Base-by-base conservation (phyloP, 2,329 filamentous ascomycete species). In the Microcera coccophila region DNA sequence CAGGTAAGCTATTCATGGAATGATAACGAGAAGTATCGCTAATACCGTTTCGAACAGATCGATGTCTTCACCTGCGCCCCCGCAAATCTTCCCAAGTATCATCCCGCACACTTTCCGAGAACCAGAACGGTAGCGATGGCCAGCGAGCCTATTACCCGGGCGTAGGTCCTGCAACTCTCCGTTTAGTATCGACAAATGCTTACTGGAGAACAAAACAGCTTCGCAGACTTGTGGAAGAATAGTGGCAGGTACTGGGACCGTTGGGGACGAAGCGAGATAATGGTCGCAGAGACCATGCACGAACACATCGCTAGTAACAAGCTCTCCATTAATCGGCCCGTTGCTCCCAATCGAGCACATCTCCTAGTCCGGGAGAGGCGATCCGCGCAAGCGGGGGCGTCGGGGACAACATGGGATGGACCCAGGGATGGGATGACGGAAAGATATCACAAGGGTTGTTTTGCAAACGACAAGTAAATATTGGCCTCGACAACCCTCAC, bases 251-350 rank as follows among this genome's bases (percentile, higher is more conserved):
- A 76, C 54, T 76, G 65, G 67, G 81, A 81, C 60, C 73, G 75
- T 50, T 81, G 77, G 52, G 78, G 78, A 2, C 77, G 78, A 2
- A 80, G 78, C 1, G 78, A 82, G 55, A 75, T 76, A 12, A 81
- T 74, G 1, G 78, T 81, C 38, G 68, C 81, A 40, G 80, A 81
- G 58, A 78, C 77, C 4, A 75, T 76, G 60, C 71, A 76, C 40
- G 63, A 64, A 29, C 76, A 81, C 52, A 54, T 62, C 15, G 62
- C 66, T 1, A 74, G 75, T 3, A 58, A 63, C 26, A 60, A 63
- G 2, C 56, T 81, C 3, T 73, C 75, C 1, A 80, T 81, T 46
- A 78, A 78, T 4, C 66, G 57, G 22, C 77, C 77, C 1, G 73
- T 75, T 1, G 75, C 78, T 3, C 81, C 81, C 57, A 81, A 73